These are phyloP conservation scores for Talaromyces sp. DNA, from an alignment of 2,329 filamentous ascomycete species.

Conservation along the genomic window DNA sequence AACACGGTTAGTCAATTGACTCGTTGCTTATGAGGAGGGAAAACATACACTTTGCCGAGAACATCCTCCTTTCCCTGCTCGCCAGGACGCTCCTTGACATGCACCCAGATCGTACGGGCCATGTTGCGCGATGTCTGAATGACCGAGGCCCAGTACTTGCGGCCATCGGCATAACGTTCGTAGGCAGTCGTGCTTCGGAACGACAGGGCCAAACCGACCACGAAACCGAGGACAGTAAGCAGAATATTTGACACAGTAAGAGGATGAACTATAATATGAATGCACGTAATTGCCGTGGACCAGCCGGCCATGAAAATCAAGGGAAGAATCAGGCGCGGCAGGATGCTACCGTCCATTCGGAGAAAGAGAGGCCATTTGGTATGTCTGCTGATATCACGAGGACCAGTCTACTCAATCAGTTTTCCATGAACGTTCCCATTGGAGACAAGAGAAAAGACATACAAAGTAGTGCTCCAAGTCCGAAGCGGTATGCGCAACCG, in stretches of 20 bases:
- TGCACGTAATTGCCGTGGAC: slow-evolving; percentile 62
- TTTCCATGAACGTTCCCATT: no score
- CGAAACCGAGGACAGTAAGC: slow-evolving; percentile 75
- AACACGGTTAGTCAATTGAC: background rate
- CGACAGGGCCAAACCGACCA: slow-evolving; percentile 73
- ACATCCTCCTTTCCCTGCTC: slow-evolving; percentile 62
- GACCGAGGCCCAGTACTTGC: slow-evolving; percentile 60
- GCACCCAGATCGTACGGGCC: slow-evolving; percentile 76
- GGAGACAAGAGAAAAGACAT: slow-evolving; percentile 20
- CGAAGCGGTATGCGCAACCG: slow-evolving; percentile 24
- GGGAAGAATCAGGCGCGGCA: slow-evolving; percentile 71
- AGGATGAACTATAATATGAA: slow-evolving; percentile 48
- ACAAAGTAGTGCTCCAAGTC: slow-evolving; percentile 63
- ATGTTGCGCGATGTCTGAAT: slow-evolving; percentile 56
- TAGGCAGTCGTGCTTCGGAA: slow-evolving; percentile 76
- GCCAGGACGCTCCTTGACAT: slow-evolving; percentile 60
- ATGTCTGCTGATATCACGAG: slow-evolving; percentile 67
- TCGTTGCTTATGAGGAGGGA: background rate
- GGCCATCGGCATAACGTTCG: slow-evolving; percentile 64
- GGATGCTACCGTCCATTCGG: slow-evolving; percentile 70
- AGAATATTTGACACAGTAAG: slow-evolving; percentile 64
- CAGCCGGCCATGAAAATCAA: slow-evolving; percentile 61
- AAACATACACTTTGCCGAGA: slow-evolving; percentile 60
- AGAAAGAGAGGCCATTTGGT: slow-evolving; percentile 75
- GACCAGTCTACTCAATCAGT: slow-evolving; percentile 37